A percentile compares a stretch with the other conserved stretches of the same genome.
Conservation (phyloP, 169 alveolate genomes). For the Plasmodium vivax region DNA sequence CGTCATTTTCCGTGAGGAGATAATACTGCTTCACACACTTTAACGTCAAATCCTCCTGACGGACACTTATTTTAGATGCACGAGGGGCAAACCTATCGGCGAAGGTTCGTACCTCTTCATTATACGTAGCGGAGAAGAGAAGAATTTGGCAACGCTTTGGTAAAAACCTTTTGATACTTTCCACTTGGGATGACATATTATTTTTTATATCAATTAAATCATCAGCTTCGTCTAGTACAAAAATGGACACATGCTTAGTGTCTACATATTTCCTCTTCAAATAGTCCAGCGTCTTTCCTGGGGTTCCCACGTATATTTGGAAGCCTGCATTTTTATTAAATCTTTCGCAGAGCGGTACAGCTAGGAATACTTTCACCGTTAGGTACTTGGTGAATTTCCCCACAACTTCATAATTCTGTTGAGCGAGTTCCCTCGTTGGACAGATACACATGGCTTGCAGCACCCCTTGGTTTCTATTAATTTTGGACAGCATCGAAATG, state of each 20-base stretch:
- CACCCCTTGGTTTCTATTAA: conserved; percentile 84
- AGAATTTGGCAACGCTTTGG: conserved; percentile 89
- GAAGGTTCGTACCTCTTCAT: conserved; percentile 90
- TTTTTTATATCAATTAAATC: conserved; percentile 92
- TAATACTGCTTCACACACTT: conserved; percentile 96
- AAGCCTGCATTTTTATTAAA: conserved; percentile 83
- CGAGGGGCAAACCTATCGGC: conserved; percentile 90
- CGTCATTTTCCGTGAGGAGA: conserved; percentile 91
- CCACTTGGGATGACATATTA: conserved; percentile 93
- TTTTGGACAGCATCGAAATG: conserved; percentile 91
- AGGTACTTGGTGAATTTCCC: conserved; percentile 92
- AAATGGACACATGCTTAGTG: conserved; percentile 79
- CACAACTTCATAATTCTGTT: conserved; percentile 93
- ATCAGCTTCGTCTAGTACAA: conserved; percentile 98
- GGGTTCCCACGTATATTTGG: conserved; percentile 97
- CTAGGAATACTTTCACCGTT: conserved; percentile 87
- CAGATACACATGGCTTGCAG: conserved; percentile 92
- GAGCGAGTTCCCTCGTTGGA: conserved; percentile 98
- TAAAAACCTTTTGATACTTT: conserved; percentile 82
- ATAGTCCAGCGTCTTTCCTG: conserved; percentile 97
- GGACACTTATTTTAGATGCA: conserved; percentile 89
- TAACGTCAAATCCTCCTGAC: conserved; percentile 95
- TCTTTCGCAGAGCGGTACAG: conserved; percentile 89
- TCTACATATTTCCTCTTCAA: conserved; percentile 90
- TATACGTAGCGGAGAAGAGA: conserved; percentile 93